Base-by-base conservation (phyloP, 257 asterid species). In the Rehmannia glutinosa region DNA sequence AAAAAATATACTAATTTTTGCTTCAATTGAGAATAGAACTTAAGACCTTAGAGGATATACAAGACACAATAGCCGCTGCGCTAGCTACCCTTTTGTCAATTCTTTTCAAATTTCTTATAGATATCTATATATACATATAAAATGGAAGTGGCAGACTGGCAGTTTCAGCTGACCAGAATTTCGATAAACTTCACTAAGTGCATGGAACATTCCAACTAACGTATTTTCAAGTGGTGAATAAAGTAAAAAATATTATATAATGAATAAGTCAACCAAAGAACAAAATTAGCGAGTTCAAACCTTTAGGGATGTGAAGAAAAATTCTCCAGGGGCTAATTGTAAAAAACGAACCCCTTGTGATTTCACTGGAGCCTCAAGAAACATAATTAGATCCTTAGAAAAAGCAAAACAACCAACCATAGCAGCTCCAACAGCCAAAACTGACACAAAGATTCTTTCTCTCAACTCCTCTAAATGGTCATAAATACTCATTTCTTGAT, bases 401-500 rank as follows among this genome's bases (percentile, higher is more conserved):
- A 84, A 84, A 7, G 88, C 88, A 81, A 94, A 94, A 74, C 96
- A 89, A 33, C 96, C 99, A 53, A 71, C 71, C 76, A 94, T 87
- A 65, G 97, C 85, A 65, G 80, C 97, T 77, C 99, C 99, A 35
- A 94, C 86, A 1, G 97, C 98, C 87, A 89, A 73, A 71, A 91
- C 96, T 5, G 98, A 91, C 15, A 82, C 74, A 75, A 94, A 87
- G 46, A 94, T 68, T 72, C 99, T 83, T 70, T 82, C 75, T 17
- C 99, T 86, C 75, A 94, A 75, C 76, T 94, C 99, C 75, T 94
- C 99, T 67, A 94, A 75, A 83, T 94, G 99, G 78, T 94, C 99
- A 59, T 83, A 94, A 71, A 94, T 78, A 61, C 90, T 91, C 99
- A 94, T 94, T 75, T 94, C 99, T 77, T 85, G 83, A 72, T 94